A percentile compares a stretch with the other conserved stretches of the same genome.
Conservation (phyloP, 202 grass and related monocot species). For the Sporobolus alterniflorus region DNA sequence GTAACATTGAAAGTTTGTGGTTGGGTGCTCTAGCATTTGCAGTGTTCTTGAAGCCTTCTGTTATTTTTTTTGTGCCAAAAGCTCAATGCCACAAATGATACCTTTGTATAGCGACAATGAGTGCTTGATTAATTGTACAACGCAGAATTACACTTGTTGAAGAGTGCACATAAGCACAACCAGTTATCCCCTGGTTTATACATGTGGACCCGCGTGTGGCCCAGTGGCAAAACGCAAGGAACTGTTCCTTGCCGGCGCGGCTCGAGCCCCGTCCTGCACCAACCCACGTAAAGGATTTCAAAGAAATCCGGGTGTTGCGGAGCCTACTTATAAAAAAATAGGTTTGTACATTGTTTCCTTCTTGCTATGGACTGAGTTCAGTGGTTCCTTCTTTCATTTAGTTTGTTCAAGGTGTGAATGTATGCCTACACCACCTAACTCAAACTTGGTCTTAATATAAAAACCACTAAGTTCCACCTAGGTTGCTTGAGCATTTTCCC, state of each 20-base stretch:
- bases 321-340: no score
- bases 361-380: background rate
- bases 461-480: background rate
- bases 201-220: no score
- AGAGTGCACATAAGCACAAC: background rate
- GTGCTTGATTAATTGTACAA: background rate
- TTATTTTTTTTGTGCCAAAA: background rate
- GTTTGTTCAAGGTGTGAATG: background rate
- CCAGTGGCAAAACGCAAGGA: no score
- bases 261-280: no score
- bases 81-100: background rate
- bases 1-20: background rate
- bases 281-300: no score
- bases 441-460: background rate
- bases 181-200: slow-evolving; percentile 8
- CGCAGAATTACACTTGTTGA: background rate
- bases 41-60: background rate
- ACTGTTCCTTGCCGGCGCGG: no score
- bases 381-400: background rate
- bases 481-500: background rate
- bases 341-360: slow-evolving; percentile 3
- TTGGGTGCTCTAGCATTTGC: background rate
- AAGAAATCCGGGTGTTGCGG: no score
- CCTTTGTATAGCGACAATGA: background rate
- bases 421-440: background rate